These are phyloP conservation scores for Xylaria sp. DNA, from an alignment of 2,329 filamentous ascomycete species.

Conservation along the genomic window DNA sequence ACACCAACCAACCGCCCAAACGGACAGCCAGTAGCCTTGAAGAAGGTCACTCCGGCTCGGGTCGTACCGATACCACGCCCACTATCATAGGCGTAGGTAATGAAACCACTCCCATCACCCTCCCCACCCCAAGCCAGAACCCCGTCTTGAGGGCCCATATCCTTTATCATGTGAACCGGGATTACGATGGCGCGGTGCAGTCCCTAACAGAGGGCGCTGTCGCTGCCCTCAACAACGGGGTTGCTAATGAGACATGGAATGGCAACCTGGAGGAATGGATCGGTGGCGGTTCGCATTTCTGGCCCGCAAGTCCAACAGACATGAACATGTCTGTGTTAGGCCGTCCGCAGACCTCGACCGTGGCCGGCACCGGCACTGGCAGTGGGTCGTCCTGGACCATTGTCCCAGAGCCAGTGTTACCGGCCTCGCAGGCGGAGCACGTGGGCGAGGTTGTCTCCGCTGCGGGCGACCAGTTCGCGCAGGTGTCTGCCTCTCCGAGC, in stretches of 20 bases:
- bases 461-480: slow-evolving; percentile 35
- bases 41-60: slow-evolving; percentile 15
- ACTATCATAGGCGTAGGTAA: slow-evolving; percentile 8
- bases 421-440: slow-evolving; percentile 9
- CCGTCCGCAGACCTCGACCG: slow-evolving; percentile 30
- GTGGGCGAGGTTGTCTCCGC: slow-evolving; percentile 30
- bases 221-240: slow-evolving; percentile 34
- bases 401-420: slow-evolving; percentile 9
- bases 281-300: slow-evolving; percentile 25
- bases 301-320: slow-evolving; percentile 9
- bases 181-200: slow-evolving; percentile 29
- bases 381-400: slow-evolving; percentile 33
- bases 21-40: not conserved
- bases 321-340: slow-evolving; percentile 31
- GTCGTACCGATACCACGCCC: slow-evolving; percentile 34
- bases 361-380: slow-evolving; percentile 28
- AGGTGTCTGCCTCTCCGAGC: slow-evolving; percentile 30
- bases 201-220: slow-evolving; percentile 41
- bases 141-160: slow-evolving; percentile 5
- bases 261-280: slow-evolving; percentile 40
- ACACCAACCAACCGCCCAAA: not conserved
- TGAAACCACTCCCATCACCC: slow-evolving; percentile 1
- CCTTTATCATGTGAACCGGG: slow-evolving; percentile 21
- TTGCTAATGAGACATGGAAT: slow-evolving; percentile 21
- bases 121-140: not conserved